These are phyloP conservation scores for Hymenoscyphus fructigenus DNA, from an alignment of 2,329 filamentous ascomycete species.

Conservation along the genomic window DNA sequence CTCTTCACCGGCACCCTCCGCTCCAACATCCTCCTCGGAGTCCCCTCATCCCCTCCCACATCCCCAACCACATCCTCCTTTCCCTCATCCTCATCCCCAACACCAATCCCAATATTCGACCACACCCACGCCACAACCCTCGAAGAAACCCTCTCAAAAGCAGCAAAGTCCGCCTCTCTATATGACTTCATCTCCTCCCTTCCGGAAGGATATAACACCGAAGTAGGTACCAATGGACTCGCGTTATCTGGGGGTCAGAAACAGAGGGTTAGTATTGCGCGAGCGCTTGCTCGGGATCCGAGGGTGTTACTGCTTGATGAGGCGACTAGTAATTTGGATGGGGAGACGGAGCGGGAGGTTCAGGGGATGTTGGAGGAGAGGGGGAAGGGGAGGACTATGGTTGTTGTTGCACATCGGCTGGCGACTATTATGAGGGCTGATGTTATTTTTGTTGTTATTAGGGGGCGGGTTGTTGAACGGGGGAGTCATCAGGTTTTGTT, in stretches of 20 bases:
- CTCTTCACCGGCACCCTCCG: conserved; percentile 65
- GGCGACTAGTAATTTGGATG: conserved; percentile 59
- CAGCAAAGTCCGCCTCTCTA: conserved; percentile 71
- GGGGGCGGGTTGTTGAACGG: conserved; percentile 29
- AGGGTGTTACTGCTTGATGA: conserved; percentile 69
- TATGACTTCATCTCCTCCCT: conserved; percentile 82
- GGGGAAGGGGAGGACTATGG: conserved; percentile 52
- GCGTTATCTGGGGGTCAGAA: conserved; percentile 90
- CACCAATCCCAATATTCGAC: background rate
- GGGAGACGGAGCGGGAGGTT: conserved; percentile 53
- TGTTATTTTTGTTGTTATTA: conserved; percentile 32
- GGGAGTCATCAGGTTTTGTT: conserved; percentile 27
- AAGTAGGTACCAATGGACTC: conserved; percentile 88
- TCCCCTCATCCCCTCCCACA: conserved; percentile 48
- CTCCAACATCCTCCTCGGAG: conserved; percentile 67
- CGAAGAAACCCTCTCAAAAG: conserved; percentile 53
- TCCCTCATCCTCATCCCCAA: background rate
- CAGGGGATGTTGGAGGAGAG: conserved; percentile 66
- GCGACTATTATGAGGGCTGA: conserved; percentile 33
- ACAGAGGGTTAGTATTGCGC: conserved; percentile 85
- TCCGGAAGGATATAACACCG: conserved; percentile 84
- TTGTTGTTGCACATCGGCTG: conserved; percentile 37
- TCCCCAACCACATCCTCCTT: conserved; percentile 41
- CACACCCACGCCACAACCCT: background rate
- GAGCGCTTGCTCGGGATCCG: conserved; percentile 66